Conservation (phyloP, 768 basidiomycete genomes). For the Boletus subparvulus region DNA sequence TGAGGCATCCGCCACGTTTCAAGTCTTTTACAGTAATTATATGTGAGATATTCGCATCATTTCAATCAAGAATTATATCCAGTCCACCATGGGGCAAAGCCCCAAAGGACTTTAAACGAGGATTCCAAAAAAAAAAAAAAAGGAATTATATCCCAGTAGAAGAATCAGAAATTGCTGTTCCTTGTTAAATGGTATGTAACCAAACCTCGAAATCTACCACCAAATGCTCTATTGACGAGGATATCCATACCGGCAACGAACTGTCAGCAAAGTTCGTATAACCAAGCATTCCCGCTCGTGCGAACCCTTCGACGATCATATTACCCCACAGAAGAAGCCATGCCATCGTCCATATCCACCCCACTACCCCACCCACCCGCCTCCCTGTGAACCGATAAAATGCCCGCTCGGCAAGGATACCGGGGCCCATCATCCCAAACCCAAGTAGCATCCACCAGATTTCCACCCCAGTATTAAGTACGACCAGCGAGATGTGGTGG, state of each 20-base stretch:
- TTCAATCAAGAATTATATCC: neutral
- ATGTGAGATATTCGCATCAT: neutral
- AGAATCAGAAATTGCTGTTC: neutral
- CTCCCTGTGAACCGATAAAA: neutral
- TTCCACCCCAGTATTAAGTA: neutral
- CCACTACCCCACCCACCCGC: neutral
- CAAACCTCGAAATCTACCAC: neutral
- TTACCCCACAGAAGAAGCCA: neutral
- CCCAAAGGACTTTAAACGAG: no score
- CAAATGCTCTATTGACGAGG: neutral
- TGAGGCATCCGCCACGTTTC: no score
- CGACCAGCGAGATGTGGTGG: neutral
- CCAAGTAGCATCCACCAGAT: neutral
- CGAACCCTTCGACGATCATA: neutral
- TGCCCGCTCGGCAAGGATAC: neutral
- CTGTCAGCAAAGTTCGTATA: neutral
- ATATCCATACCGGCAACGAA: neutral
- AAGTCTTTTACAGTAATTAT: neutral
- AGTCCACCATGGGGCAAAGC: no score
- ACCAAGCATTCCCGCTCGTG: neutral
- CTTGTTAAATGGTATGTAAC: neutral
- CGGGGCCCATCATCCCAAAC: conserved; percentile 5
- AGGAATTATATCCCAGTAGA: neutral
- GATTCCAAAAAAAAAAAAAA: no score
- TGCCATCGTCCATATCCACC: conserved; percentile 1